A percentile compares a stretch with the other conserved stretches of the same genome.
Evolutionary conservation across 129 eudicot species (phyloP).

Genomic region (Artemisia argyi): DNA sequence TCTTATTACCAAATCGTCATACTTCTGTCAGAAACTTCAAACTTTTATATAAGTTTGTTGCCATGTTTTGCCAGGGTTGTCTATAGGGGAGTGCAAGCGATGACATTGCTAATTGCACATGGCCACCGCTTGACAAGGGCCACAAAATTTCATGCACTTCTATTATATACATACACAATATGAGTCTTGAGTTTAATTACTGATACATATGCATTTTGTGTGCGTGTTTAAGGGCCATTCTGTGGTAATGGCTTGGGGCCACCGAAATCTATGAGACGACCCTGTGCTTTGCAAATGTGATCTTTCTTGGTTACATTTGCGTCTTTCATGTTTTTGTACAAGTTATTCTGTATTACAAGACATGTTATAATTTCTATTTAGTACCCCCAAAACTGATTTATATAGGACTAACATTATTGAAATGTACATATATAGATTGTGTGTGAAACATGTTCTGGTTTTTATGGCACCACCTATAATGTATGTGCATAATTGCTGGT

Average conservation of each 20-base stretch:
- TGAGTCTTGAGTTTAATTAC: neutral
- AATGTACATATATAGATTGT: neutral
- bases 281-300: neutral
- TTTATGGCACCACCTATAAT: conserved; percentile 20
- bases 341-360: too few species aligned
- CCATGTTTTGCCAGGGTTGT: neutral
- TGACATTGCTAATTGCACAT: too few species aligned
- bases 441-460: conserved; percentile 9
- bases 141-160: too few species aligned
- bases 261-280: neutral
- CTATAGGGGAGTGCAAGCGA: neutral
- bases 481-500: neutral
- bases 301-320: neutral
- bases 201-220: too few species aligned
- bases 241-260: too few species aligned
- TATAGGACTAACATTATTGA: neutral
- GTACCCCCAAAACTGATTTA: neutral
- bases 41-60: neutral
- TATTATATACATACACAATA: too few species aligned
- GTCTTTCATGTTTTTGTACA: neutral
- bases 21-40: neutral
- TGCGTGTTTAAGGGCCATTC: too few species aligned
- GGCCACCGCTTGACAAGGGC: too few species aligned
- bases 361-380: too few species aligned
- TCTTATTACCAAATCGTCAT: neutral